Evolutionary conservation across 345 rosid species (phyloP), one percentile per base, ranked within the genome.

Genomic region (Theobroma cacao): DNA sequence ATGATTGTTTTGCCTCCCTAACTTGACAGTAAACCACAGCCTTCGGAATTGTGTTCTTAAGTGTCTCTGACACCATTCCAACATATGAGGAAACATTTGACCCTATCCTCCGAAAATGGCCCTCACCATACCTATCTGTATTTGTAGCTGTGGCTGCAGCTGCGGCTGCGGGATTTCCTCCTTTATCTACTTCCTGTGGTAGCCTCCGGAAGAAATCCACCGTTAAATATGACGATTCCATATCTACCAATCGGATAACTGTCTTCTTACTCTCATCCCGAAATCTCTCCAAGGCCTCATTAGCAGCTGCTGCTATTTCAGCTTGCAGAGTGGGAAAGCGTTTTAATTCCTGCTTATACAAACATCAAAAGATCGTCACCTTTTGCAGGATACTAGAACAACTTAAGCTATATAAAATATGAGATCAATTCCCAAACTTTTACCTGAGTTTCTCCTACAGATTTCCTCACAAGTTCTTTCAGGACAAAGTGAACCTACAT

Each of bases 1-100:
- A 81, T 8, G 90, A 84, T 26, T 76, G 85, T 65, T 86, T 88
- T 43, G 91, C 91, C 81, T 88, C 91, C 79, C 75, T 84, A 76
- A 91, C 91, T 84, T 91, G 95, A 79, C 95, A 91, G 77, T 86
- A 79, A 34, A 89, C 93, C 59, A 91, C 89, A 48, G 93, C 90
- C 76, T 91, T 91, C 5, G 95, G 95, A 65, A 91, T 88, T 34
- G 89, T 78, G 74, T 73, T 76, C 87, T 75, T 85, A 61, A 91
- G 86, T 38, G 87, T 85, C 65, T 85, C 87, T 1, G 93, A 82
- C 55, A 91, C 91, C 93, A 89, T 89, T 8, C 80, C 85, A 8
- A 91, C 31, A 31, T 91, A 91, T 22, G 89, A 86, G 48, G 90
- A 82, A 14, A 90, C 86, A 68, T 87, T 89, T 71, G 91, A 82